Evolutionary conservation across 345 rosid species (phyloP), one percentile per base, ranked within the genome.

Genomic region (Pistacia atlantica): DNA sequence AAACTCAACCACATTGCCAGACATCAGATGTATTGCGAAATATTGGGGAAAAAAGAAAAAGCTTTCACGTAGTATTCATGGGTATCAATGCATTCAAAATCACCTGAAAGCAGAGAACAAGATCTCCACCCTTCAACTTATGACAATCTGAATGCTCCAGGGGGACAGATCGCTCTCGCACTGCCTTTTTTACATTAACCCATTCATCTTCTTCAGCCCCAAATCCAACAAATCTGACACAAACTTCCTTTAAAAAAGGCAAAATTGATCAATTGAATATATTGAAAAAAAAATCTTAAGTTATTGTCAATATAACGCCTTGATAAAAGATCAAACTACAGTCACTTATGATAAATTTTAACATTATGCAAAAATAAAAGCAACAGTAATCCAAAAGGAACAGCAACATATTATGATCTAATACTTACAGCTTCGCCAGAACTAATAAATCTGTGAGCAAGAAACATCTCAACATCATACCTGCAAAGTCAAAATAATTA

Each of bases 151-250:
- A 83, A 78, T 73, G 81, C 59, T 92, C 94, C 38, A 87, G 52
- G 0, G 94, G 97, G 77, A 90, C 59, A 54, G 97, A 92, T 33
- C 91, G 86, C 25, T 78, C 79, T 56, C 94, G 86, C 31, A 90
- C 85, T 1, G 83, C 87, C 62, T 79, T 81, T 78, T 85, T 87
- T 13, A 90, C 71, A 71, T 82, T 89, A 20, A 90, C 75, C 94
- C 94, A 89, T 70, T 92, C 97, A 79, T 92, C 93, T 66, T 92
- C 92, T 71, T 87, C 90, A 5, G 92, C 85, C 45, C 97, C 97
- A 78, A 83, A 90, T 78, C 94, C 97, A 75, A 84, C 82, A 81
- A 83, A 92, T 89, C 97, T 88, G 69, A 87, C 90, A 76, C 73
- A 90, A 74, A 86, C 90, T 84, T 92, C 92, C 94, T 91, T 85